These are phyloP conservation scores for Colletotrichum sp. DNA, from an alignment of 2,329 filamentous ascomycete species.

Conservation along the genomic window DNA sequence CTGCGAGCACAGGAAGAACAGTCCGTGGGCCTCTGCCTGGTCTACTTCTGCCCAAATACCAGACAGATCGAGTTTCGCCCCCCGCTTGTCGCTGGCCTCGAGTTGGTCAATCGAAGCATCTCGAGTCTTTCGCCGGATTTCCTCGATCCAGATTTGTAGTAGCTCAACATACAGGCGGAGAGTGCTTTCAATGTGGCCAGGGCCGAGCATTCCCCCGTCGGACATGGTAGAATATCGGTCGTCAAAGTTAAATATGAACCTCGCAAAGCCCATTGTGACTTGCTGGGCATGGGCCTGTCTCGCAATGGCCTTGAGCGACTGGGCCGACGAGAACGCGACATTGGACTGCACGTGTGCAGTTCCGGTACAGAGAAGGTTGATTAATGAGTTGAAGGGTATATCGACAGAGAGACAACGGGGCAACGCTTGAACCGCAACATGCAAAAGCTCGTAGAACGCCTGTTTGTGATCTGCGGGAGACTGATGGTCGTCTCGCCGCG, in stretches of 20 bases:
- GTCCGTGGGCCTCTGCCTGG: constrained; percentile 92
- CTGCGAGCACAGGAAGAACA: constrained; percentile 98
- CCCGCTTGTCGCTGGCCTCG: constrained; percentile 75
- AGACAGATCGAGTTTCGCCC: constrained; percentile 82
- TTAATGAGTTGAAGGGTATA: constrained; percentile 90
- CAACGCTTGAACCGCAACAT: constrained; percentile 93
- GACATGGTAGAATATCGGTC: constrained; percentile 98
- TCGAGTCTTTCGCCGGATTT: constrained; percentile 85
- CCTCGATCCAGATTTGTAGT: constrained; percentile 96
- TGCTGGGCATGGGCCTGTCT: constrained; percentile 91
- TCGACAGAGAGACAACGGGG: constrained; percentile 92
- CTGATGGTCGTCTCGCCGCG: constrained; percentile 78
- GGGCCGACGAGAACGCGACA: constrained; percentile 90
- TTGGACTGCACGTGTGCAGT: constrained; percentile 94
- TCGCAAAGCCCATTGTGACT: constrained; percentile 94
- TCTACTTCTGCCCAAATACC: constrained; percentile 93
- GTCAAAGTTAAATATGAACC: constrained; percentile 99
- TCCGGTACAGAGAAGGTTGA: constrained; percentile 94
- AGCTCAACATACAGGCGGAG: constrained; percentile 91
- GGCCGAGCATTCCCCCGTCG: constrained; percentile 93
- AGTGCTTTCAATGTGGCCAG: constrained; percentile 93
- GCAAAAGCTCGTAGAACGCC: constrained; percentile 92
- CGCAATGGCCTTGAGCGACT: constrained; percentile 94
- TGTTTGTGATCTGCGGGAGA: constrained; percentile 83
- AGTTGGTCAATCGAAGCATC: constrained; percentile 70